These are phyloP conservation scores for Pichia sp. DNA, from an alignment of 1,139 yeast species.

Conservation along the genomic window DNA sequence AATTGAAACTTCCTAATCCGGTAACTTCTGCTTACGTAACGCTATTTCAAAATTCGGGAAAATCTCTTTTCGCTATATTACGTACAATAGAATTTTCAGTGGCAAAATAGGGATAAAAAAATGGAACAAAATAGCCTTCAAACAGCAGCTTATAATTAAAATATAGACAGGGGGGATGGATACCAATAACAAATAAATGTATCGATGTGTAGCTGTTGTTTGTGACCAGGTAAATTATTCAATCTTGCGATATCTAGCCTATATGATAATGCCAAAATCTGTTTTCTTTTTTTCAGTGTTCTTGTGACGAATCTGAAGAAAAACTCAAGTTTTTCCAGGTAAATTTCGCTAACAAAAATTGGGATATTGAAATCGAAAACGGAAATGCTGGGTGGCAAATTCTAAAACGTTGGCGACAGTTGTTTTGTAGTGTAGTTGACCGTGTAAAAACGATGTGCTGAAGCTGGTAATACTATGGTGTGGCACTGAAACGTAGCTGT, in stretches of 20 bases:
- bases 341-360: not conserved
- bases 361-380: not conserved
- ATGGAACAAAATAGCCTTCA: not conserved
- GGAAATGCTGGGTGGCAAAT: not conserved
- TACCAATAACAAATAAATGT: constrained; percentile 5
- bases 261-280: not conserved
- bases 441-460: not conserved
- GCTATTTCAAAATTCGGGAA: not conserved
- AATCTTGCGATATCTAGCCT: not conserved
- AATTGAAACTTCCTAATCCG: not conserved
- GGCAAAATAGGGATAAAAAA: not conserved
- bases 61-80: not conserved
- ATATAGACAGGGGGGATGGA: not conserved
- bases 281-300: not conserved
- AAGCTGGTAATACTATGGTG: not conserved
- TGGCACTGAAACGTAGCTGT: not conserved
- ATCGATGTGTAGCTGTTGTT: not conserved
- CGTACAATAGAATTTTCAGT: not conserved
- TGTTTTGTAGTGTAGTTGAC: not conserved
- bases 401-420: not conserved
- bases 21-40: not conserved
- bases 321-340: not conserved
- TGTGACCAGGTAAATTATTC: not conserved
- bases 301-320: not conserved
- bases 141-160: not conserved